Evolutionary conservation across 225 moss, liverwort and hornwort species (phyloP), one percentile per base, ranked within the genome.

Genomic region (Anthoceros angustus): DNA sequence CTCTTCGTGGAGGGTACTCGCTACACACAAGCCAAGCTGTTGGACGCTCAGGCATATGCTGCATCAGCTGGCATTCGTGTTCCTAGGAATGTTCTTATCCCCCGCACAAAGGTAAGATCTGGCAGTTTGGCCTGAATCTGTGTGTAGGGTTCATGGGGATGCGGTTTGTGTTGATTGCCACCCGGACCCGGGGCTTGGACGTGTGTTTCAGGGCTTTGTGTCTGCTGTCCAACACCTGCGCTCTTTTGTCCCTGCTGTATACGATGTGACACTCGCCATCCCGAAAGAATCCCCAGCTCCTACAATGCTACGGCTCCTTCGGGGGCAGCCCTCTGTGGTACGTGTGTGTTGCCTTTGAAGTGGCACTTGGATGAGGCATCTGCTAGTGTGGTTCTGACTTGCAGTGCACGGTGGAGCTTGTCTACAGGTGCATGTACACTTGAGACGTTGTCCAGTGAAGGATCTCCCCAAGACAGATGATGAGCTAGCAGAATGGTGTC

Each of bases 1-100:
- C 92, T 98, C 63, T 98, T 98, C 77, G 98, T 98, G n/a, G 98
- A 98, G 76, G 98, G 98, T 68, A 98, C 98, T 55, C 85, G 98
- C 9, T 98, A 84, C 71, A 98, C 98, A 0, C 70, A 83, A 72
- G 84, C 84, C 18, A 98, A 98, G 76, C 84, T 98, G 62, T 79
- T 79, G 73, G 87, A 82, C 20, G 89, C 92, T 6, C 87, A 92
- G 63, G 81, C 84, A 69, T 98, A 77, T 70, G 98, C 98, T 66
- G 79, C 80, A 14, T 78, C 77, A 55, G 76, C 82, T 70, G 83
- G 86, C 41, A 76, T 87, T 76, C 98, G 67, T 62, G 64, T 98
- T 64, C 98, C 98, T 46, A 79, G 70, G 63, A 81, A 98, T 77
- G 92, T 98, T 7, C 84, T 98, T 55, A 92, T 98, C 77, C 98